Base-by-base conservation (phyloP, 2,329 filamentous ascomycete genomes). In the Elsinoe australis region DNA sequence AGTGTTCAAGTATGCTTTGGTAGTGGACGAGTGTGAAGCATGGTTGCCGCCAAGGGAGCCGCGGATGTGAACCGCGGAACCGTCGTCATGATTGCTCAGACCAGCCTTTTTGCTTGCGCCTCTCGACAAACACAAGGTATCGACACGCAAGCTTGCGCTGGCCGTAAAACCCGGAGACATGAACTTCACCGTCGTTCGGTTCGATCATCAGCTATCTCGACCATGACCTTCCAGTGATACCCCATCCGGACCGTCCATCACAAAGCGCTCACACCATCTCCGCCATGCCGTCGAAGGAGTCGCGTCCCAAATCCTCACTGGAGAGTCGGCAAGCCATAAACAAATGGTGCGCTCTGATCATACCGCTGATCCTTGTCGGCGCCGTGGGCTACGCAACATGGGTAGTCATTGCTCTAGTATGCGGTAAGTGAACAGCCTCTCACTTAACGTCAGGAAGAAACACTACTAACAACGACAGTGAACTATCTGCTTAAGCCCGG, bases 321-420 rank as follows among this genome's bases (percentile, higher is more conserved):
- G 50, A 54, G 44, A 52, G 49, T 10, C 44, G 50, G 17, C 52
- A 54, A 22, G 28, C 41, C 54, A 67, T 71, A 42, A 80, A 79
- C 63, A 67, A 75, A 57, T 78, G 74, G 65, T 72, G 76, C 39
- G 78, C 80, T 45, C 74, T 82, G 51, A 65, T 83, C 49, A 79
- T 94, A 49, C 88, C 88, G 3, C 56, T 81, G 31, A 61, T 90
- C 44, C 75, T 94, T 32, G 65, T 80, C 26, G 81, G 74, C 22
- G 71, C 78, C 29, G 73, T 86, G 52, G 80, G 73, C 29, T 87
- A 86, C 64, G 78, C 78, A 15, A 83, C 79, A 26, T 95, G 84
- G 67, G 80, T 80, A 10, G 64, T 88, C 41, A 78, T 85, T 41
- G 80, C 75, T 53, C 73, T 74, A 36, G 66, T 88, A 52, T 85